phyloP scores from a whole-genome alignment of 257 asterid genomes.

The Paraleonurus japonicus region DNA sequence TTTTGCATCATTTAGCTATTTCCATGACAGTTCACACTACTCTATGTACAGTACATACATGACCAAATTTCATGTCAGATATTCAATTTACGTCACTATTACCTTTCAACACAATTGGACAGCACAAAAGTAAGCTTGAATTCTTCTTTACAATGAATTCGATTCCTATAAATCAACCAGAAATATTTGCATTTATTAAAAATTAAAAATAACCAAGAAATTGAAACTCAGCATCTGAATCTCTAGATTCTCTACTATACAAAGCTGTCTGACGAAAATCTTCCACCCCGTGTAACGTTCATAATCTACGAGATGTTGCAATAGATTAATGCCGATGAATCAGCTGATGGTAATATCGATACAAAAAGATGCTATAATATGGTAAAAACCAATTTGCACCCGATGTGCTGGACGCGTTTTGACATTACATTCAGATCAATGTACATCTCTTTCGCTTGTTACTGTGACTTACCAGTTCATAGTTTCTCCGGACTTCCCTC shows the following conservation, averaged over 20 bases:
- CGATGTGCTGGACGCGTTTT: neutral
- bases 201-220: neutral
- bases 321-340: neutral
- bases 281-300: neutral
- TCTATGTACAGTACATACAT: neutral
- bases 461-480: neutral
- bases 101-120: neutral
- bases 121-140: neutral
- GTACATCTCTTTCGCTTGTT: neutral
- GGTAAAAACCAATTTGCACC: neutral
- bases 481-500: neutral
- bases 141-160: neutral
- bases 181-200: neutral
- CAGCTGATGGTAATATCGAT: no score
- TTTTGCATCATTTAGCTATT: neutral
- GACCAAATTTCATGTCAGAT: neutral
- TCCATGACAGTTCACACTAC: neutral
- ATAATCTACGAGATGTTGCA: neutral
- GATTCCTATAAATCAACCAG: neutral
- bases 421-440: neutral
- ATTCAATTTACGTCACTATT: neutral
- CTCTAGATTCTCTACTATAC: neutral
- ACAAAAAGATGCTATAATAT: no score
- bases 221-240: neutral
- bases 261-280: no score